Evolutionary conservation across 306 rosid genomes (phyloP), one percentile per base, ranked within the genome.

Genomic region (Vigna trinervia): DNA sequence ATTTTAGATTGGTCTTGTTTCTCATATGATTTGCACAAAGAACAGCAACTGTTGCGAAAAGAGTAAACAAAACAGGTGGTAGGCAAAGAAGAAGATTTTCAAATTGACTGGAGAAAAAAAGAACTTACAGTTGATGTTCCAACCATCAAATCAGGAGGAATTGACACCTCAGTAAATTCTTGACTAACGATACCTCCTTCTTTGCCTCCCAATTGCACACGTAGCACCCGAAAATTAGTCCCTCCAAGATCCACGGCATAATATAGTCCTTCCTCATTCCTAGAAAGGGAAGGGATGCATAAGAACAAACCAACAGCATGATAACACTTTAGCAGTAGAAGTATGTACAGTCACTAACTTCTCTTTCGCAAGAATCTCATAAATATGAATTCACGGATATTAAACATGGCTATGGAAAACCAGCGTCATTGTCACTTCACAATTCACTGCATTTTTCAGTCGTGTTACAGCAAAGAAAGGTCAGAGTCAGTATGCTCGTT

Each of bases 221-320:
- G 98, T 74, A 96, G 38, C 79, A 96, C 98, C 1, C 99, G 98
- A 78, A 96, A 96, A 78, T 96, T 96, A 56, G 99, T 96, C 61
- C 99, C 99, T 38, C 99, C 99, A 75, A 96, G 99, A 84, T 96
- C 99, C 78, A 96, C 76, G 43, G 99, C 97, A 86, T 96, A 96
- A 82, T 80, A 96, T 26, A 96, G 80, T 39, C 99, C 99, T 65
- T 89, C 84, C 90, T 96, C 99, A 15, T 88, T 79, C 83, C 99
- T 96, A 32, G 15, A 74, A 71, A 61, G 2, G 38, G 23, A 20
- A 73, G 53, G 48, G 36, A 76, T 12, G 58, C 74, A 53, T 41
- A 60, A 57, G 50, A 75, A 5, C 73, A 51, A 38, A 7, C 54
- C 71, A 23, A 39, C 39, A 32, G 39, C 19, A 10, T 12, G 45